Conservation (phyloP, 2,329 filamentous ascomycete genomes). For the Cordyceps javanica region DNA sequence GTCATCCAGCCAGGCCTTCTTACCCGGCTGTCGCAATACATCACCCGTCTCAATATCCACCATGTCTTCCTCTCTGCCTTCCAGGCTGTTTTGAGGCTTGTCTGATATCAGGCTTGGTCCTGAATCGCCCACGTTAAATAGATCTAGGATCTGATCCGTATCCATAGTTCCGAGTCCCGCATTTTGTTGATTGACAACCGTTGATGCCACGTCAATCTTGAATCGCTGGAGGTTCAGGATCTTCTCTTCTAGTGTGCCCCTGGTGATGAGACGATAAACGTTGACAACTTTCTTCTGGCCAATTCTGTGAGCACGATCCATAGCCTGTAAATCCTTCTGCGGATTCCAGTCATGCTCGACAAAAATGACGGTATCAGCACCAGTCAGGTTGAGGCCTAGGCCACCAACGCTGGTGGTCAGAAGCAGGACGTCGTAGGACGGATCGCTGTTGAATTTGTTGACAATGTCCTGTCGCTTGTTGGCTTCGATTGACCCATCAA, state of each 20-base stretch:
- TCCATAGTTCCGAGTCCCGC: constrained; percentile 93
- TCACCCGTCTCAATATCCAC: constrained; percentile 90
- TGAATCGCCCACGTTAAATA: constrained; percentile 85
- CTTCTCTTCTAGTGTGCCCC: constrained; percentile 96
- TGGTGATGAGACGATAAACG: constrained; percentile 92
- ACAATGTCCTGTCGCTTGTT: constrained; percentile 95
- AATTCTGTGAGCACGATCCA: constrained; percentile 97
- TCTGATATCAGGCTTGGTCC: constrained; percentile 60
- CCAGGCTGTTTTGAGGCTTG: constrained; percentile 50
- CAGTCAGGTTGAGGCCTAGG: constrained; percentile 88
- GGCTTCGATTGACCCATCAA: constrained; percentile 89
- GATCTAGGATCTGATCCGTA: constrained; percentile 93
- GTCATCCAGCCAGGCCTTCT: constrained; percentile 93
- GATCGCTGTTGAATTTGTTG: constrained; percentile 97
- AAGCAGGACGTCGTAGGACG: constrained; percentile 89
- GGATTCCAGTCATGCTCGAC: constrained; percentile 99
- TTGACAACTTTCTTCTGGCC: constrained; percentile 99
- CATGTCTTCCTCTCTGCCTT: constrained; percentile 73
- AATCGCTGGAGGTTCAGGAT: constrained; percentile 96
- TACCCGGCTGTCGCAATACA: constrained; percentile 87
- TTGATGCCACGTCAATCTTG: constrained; percentile 98
- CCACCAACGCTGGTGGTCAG: constrained; percentile 94
- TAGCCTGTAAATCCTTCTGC: constrained; percentile 96
- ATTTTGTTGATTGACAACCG: constrained; percentile 98
- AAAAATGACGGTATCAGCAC: constrained; percentile 97